A percentile compares a stretch with the other conserved stretches of the same genome.
These are phyloP conservation scores for Talaromyces trachyspermus DNA, from an alignment of 495 filamentous ascomycete species.

Conservation along the genomic window DNA sequence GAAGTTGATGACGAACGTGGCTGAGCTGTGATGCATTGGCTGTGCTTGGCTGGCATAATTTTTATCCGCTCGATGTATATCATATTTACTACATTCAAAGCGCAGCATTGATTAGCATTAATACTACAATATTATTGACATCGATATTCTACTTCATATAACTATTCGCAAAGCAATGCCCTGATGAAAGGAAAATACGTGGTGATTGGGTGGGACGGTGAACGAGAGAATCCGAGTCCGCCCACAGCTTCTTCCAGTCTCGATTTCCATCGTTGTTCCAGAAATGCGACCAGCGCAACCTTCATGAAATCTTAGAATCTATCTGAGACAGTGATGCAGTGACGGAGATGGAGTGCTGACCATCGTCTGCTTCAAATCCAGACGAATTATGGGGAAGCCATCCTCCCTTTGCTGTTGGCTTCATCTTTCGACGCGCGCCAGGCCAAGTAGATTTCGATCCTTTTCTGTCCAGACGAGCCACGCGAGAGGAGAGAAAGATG, in stretches of 20 bases:
- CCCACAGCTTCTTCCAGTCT: not conserved
- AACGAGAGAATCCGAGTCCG: not conserved
- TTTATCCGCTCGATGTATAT: not conserved
- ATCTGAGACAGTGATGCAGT: not conserved
- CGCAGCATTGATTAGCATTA: too few relatives aligned
- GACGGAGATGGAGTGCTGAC: not conserved
- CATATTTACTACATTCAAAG: too few relatives aligned
- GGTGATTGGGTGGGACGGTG: not conserved
- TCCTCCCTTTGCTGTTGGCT: not conserved
- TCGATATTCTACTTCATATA: too few relatives aligned
- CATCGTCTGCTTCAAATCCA: not conserved
- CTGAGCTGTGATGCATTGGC: too few relatives aligned
- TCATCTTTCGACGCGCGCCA: not conserved
- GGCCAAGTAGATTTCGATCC: not conserved
- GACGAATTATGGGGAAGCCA: not conserved
- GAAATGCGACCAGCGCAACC: too few relatives aligned
- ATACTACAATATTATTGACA: too few relatives aligned
- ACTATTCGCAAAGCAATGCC: too few relatives aligned
- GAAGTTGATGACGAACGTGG: constrained; percentile 4
- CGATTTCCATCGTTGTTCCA: too few relatives aligned
- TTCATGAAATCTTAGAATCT: not conserved
- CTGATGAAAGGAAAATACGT: too few relatives aligned
- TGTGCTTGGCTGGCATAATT: too few relatives aligned
- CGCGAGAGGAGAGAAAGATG: not conserved
- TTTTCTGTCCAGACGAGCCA: not conserved